Evolutionary conservation across 768 basidiomycete species (phyloP), one percentile per base, ranked within the genome.

Genomic region (Phylloporus sp.): DNA sequence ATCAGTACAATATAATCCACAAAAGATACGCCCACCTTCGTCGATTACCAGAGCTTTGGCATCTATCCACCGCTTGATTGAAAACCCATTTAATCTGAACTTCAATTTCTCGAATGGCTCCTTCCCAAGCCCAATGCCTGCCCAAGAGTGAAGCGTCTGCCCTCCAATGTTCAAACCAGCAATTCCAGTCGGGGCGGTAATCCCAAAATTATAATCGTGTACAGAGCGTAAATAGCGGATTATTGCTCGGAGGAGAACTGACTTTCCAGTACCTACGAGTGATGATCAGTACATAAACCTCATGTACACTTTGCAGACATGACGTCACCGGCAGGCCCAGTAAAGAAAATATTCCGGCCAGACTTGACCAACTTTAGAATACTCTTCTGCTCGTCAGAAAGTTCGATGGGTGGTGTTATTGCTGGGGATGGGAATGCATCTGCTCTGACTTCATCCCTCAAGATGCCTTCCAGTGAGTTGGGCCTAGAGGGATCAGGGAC

Each of bases 91-190:
- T 1, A 80, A 63, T 36, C 71, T 76, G 1, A 47, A 47, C 2
- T 73, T 69, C 6, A 88, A 66, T 0, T 64, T 51, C 4, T 80
- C 70, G 1, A 69, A 64, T 0, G 65, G 57, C 35, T 82, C 81
- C 41, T 77, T 77, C 3, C 82, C 87, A 5, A 82, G 62, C 1
- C 85, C 77, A 28, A 86, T 80, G 0, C 86, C 86, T 26, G 81
- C 81, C 72, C 75, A 82, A 3, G 81, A 81, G 48, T 88, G 85
- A 4, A 89, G 65, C 0, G 87, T 88, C 5, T 70, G 71, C 5
- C 87, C 87, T 2, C 82, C 82, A 44, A 90, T 86, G 56, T 87
- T 88, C 47, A 84, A 67, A 5, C 81, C 84, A 8, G 88, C 86
- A 42, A 83, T 76, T 6, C 81, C 81, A 11, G 81, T 82, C 2